Percentiles rank a stretch among this genome's conserved stretches.
phyloP scores from a whole-genome alignment of 2,329 filamentous ascomycete genomes.

The Pestalotiopsis sp. region DNA sequence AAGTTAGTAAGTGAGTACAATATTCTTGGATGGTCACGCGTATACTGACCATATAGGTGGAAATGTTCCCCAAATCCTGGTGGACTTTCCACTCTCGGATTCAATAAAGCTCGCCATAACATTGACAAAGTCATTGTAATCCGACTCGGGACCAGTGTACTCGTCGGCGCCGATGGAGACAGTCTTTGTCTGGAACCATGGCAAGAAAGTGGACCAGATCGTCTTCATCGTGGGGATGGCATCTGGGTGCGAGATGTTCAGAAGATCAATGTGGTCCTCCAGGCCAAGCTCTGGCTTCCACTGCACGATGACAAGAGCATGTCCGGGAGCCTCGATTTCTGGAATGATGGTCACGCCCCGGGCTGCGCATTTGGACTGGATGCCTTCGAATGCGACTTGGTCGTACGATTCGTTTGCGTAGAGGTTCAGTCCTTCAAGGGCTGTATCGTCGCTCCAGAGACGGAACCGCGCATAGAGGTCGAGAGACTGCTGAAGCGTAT shows the following conservation, averaged over 20 bases:
- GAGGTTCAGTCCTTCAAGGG: constrained; percentile 51
- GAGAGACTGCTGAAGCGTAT: constrained; percentile 48
- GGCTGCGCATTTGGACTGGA: constrained; percentile 54
- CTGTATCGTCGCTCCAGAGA: constrained; percentile 49
- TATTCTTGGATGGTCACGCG: constrained; percentile 36
- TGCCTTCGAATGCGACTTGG: constrained; percentile 49
- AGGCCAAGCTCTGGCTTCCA: constrained; percentile 61
- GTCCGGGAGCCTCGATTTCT: constrained; percentile 62
- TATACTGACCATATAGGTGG: constrained; percentile 39
- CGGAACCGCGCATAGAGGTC: constrained; percentile 59
- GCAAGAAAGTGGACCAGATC: constrained; percentile 55
- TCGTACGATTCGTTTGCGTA: constrained; percentile 58
- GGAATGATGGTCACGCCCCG: constrained; percentile 61
- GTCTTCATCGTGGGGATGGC: constrained; percentile 54
- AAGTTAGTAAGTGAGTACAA: not conserved
- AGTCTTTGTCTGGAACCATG: constrained; percentile 58
- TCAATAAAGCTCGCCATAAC: constrained; percentile 51
- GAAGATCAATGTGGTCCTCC: constrained; percentile 45
- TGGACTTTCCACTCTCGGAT: constrained; percentile 40
- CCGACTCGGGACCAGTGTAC: constrained; percentile 47
- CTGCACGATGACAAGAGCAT: constrained; percentile 57
- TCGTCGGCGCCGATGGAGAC: constrained; percentile 61
- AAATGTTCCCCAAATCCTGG: constrained; percentile 60
- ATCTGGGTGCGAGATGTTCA: constrained; percentile 58
- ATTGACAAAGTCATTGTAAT: constrained; percentile 57